phyloP scores from a whole-genome alignment of 306 rosid species.

The Luffa aegyptiaca region DNA sequence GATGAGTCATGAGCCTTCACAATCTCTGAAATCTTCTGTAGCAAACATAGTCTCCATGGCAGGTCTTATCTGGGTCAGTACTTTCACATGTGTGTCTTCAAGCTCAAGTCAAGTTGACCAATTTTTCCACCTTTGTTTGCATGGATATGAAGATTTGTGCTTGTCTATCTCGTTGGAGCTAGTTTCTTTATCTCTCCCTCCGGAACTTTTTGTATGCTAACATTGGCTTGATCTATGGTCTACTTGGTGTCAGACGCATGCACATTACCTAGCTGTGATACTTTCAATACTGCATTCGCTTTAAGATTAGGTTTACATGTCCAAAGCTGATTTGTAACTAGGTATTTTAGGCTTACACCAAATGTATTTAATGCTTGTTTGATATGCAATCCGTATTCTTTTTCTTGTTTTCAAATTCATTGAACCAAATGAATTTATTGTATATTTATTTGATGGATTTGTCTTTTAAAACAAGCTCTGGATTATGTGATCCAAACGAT shows the following conservation, averaged over 20 bases:
- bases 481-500: no score
- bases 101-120: neutral
- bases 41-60: neutral
- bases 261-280: neutral
- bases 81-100: neutral
- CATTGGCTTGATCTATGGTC: neutral
- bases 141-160: neutral
- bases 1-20: neutral
- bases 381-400: no score
- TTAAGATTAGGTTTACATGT: neutral
- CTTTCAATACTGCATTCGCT: neutral
- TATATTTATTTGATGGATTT: no score
- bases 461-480: no score
- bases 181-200: neutral
- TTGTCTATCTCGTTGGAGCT: neutral
- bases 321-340: neutral
- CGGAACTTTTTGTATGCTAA: neutral
- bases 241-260: neutral
- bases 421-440: no score
- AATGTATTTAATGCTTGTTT: no score
- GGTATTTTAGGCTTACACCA: neutral
- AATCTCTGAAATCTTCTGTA: neutral
- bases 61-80: neutral
- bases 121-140: neutral
- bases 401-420: no score